These are phyloP conservation scores for Neopestalotiopsis rosae DNA, from an alignment of 2,329 filamentous ascomycete species.

Conservation along the genomic window DNA sequence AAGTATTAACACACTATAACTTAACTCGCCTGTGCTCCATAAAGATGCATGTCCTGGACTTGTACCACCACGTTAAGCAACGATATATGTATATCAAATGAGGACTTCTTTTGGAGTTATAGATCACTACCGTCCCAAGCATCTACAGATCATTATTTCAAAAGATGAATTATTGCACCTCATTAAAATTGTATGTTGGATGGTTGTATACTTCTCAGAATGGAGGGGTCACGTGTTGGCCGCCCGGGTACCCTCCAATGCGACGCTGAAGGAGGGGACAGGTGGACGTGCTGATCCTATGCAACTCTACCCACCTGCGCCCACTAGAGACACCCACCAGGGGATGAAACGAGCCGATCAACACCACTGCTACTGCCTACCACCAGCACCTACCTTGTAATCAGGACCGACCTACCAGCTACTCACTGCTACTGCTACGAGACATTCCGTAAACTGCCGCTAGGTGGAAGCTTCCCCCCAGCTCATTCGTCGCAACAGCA, in stretches of 20 bases:
- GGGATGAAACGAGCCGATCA: conserved; percentile 10
- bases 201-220: not conserved
- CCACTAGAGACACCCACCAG: not conserved
- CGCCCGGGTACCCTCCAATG: not conserved
- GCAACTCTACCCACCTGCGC: not conserved
- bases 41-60: not conserved
- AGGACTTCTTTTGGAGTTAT: not conserved
- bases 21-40: not conserved
- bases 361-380: not conserved
- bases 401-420: not conserved
- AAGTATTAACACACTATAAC: not conserved
- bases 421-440: not conserved
- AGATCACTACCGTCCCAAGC: not conserved
- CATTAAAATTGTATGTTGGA: not conserved
- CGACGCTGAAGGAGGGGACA: conserved; percentile 3
- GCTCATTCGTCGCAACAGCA: not conserved
- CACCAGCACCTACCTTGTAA: not conserved
- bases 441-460: no score
- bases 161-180: not conserved
- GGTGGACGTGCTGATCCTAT: not conserved
- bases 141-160: not conserved
- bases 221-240: conserved; percentile 7
- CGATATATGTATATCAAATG: not conserved
- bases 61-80: not conserved
- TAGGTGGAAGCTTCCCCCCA: not conserved